phyloP scores from a whole-genome alignment of 164 flowering plant genomes.

The Magnolia officinalis region DNA sequence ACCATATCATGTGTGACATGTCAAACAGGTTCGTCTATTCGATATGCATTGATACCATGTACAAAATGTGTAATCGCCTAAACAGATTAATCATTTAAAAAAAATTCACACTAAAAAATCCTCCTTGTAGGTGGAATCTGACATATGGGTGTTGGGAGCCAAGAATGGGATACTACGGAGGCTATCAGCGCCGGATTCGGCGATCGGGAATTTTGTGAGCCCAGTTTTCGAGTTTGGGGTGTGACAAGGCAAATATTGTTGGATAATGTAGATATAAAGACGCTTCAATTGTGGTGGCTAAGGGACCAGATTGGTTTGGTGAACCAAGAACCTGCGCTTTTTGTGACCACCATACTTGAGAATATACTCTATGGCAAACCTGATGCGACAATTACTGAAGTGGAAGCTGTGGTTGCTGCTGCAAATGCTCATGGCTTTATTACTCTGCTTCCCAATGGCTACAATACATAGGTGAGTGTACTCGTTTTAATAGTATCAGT shows the following conservation, averaged over 20 bases:
- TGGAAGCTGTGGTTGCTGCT: constrained; percentile 83
- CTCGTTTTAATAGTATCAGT: background rate
- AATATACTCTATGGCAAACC: constrained; percentile 92
- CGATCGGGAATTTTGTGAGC: too few relatives aligned
- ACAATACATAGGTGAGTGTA: constrained; percentile 72
- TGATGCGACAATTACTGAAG: constrained; percentile 77
- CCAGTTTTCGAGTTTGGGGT: too few relatives aligned
- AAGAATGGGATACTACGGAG: too few relatives aligned
- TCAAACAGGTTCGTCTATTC: too few relatives aligned
- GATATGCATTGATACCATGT: too few relatives aligned
- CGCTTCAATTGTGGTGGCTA: constrained; percentile 76
- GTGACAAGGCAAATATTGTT: constrained; percentile 72
- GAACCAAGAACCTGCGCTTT: constrained; percentile 96
- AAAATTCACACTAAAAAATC: too few relatives aligned
- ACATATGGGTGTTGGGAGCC: too few relatives aligned
- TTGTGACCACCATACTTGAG: constrained; percentile 88
- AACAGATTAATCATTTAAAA: too few relatives aligned
- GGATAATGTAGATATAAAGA: constrained; percentile 77
- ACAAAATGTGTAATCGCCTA: too few relatives aligned
- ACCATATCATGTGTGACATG: too few relatives aligned
- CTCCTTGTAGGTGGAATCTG: too few relatives aligned
- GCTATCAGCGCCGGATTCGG: too few relatives aligned
- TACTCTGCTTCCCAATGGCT: constrained; percentile 80
- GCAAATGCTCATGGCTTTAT: constrained; percentile 96
- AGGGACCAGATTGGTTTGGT: constrained; percentile 93